A percentile compares a stretch with the other conserved stretches of the same genome.
Conservation (phyloP, 352 stramenopile genomes). For the Aphanomyces stellatus region DNA sequence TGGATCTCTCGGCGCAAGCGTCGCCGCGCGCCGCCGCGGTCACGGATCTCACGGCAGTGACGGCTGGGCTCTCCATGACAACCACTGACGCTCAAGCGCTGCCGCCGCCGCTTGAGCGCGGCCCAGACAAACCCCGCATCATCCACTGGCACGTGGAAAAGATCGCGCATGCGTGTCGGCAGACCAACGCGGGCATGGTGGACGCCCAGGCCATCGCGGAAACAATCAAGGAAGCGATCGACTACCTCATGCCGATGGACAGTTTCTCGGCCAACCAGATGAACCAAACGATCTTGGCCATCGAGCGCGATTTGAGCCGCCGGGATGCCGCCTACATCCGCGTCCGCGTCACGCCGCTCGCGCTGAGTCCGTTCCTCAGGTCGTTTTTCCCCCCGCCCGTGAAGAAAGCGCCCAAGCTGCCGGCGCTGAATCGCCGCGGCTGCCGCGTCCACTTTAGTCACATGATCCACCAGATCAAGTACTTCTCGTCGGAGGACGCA, state of each 20-base stretch:
- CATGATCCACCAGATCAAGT: constrained; percentile 11
- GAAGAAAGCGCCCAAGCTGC: constrained; percentile 1
- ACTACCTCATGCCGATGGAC: constrained; percentile 3
- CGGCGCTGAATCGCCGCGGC: neutral
- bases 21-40: neutral
- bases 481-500: neutral
- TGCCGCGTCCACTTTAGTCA: constrained; percentile 8
- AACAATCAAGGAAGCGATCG: constrained; percentile 6
- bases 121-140: neutral
- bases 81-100: neutral
- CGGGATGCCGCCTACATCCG: neutral
- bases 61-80: neutral
- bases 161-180: neutral
- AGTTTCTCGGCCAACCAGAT: constrained; percentile 5
- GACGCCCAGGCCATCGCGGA: neutral
- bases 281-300: constrained; percentile 6
- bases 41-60: too few species aligned
- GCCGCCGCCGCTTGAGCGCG: neutral
- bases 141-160: constrained; percentile 9
- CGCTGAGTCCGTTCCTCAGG: neutral
- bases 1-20: neutral
- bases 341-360: neutral
- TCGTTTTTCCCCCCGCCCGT: constrained; percentile 3
- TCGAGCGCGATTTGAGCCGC: neutral
- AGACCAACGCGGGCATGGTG: neutral